Base-by-base conservation (phyloP, 352 stramenopile genomes). In the Globisporangium paddicum region DNA sequence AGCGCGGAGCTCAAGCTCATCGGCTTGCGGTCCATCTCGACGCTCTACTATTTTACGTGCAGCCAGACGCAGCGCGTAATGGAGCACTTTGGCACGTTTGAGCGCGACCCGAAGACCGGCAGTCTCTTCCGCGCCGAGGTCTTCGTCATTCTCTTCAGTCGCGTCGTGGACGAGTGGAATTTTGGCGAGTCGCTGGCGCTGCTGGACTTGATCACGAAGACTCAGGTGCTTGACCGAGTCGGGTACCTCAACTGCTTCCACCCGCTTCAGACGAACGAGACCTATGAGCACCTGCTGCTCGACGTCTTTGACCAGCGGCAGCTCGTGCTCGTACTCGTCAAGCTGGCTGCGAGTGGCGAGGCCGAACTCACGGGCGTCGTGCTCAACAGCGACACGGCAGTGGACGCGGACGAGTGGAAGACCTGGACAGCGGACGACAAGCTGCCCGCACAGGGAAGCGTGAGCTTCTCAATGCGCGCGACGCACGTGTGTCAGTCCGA, bases 51-150 rank as follows among this genome's bases (percentile, higher is more conserved):
- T 51, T 91, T 89, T 41, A 83, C 81, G 13, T 82, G 75, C 53
- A 81, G 71, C 50, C 82, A 91, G 34, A 48, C 66, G 23, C 82
- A 91, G 66, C 77, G 82, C 9, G 58, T 91, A 41, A 91, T 91
- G 82, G 82, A 91, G 54, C 73, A 89, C 50, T 91, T 89, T 51
- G 79, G 77, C 25, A 87, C 79, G 16, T 91, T 89, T 45, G 82
- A 89, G 60, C 73, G 80, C 25, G 63, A 89, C 13, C 54, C 71
- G 10, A 64, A 73, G 30, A 83, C 78, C 3, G 79, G 79, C 3
- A 69, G 51, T 8, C 62, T 91, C 0, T 74, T 84, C 38, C 75
- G 82, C 32, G 75, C 79, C 16, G 82, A 91, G 65, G 82, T 88
- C 16, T 84, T 91, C 38, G 68, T 91, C 25, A 83, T 89, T 50